phyloP scores from a whole-genome alignment of 1,284 basidiomycete species.

The Rhizopogon hawkerae region DNA sequence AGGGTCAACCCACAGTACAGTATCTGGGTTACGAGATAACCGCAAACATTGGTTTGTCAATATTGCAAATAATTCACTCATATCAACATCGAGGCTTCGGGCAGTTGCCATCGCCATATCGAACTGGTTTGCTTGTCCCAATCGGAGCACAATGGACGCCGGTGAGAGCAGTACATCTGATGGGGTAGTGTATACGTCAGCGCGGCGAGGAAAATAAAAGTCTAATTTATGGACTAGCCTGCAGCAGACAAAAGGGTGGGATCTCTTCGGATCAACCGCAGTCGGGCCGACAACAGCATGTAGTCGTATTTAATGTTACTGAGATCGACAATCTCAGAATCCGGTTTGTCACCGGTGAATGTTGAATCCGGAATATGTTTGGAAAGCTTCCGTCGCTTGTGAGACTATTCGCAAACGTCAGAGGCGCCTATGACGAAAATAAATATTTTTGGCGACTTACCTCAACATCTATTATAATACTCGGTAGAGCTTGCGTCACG shows the following conservation, averaged over 20 bases:
- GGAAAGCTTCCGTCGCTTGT: slow-evolving; percentile 66
- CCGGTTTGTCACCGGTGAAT: slow-evolving; percentile 49
- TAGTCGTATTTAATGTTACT: slow-evolving; percentile 83
- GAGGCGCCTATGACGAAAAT: slow-evolving; percentile 5
- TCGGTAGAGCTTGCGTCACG: slow-evolving; percentile 18
- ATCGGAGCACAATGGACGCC: slow-evolving; percentile 68
- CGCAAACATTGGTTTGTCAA: slow-evolving; percentile 76
- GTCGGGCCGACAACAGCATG: slow-evolving; percentile 68
- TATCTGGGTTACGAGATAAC: slow-evolving; percentile 52
- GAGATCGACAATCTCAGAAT: slow-evolving; percentile 74
- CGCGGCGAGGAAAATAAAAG: neutral
- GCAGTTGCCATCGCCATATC: slow-evolving; percentile 77
- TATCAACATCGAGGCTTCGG: slow-evolving; percentile 71
- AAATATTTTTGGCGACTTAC: slow-evolving; percentile 19
- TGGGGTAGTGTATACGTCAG: slow-evolving; percentile 15
- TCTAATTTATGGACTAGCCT: slow-evolving; percentile 26
- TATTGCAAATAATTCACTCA: slow-evolving; percentile 77
- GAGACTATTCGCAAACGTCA: slow-evolving; percentile 32
- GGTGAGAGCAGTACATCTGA: slow-evolving; percentile 61
- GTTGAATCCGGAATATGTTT: slow-evolving; percentile 73
- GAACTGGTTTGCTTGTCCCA: slow-evolving; percentile 75
- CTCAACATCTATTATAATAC: slow-evolving; percentile 21
- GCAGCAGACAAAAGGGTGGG: slow-evolving; percentile 42
- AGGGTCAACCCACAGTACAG: slow-evolving; percentile 39
- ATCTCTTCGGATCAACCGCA: slow-evolving; percentile 65